Evolutionary conservation across 108 stramenopile genomes (phyloP), one percentile per base, ranked within the genome.

Genomic region (Skeletonema tropicum): DNA sequence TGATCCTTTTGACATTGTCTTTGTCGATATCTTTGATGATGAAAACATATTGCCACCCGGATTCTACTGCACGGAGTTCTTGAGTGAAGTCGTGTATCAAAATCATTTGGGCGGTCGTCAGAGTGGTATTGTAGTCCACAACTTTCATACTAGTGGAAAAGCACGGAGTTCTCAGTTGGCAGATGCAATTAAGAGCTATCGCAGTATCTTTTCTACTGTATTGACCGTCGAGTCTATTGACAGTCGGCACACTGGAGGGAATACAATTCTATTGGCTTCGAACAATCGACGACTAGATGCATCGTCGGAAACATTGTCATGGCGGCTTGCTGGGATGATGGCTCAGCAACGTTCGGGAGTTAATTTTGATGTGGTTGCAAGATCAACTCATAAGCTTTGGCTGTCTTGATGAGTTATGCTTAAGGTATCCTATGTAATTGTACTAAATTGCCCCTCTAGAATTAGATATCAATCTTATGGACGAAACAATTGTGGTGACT

Each of bases 11-110:
- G 70, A 70, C 39, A 21, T 23, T 25, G 30, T 70, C 4, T 70
- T 70, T 59, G 13, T 70, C 64, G 70, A 70, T 64, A 42, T 70
- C 30, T 70, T 70, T 64, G 70, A 70, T 61, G 70, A 30, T 10
- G 21, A 64, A 36, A 70, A 70, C 62, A 64, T 30, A 6, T 70
- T 29, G 15, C 70, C 70, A 1, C 30, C 60, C 0, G 70, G 29
- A 61, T 65, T 70, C 31, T 64, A 64, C 25, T 29, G 13, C 6
- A n/a, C 26, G 6, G 23, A 23, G 19, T 65, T 32, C 26, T 23
- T 70, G 29, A 25, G 13, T 3, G 10, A 55, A 2, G 52, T 55
- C 7, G 52, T 55, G 23, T 23, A 23, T 21, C 52, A 23, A 9
- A 55, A 42, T 42, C 19, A 23, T 36, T 17, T 42, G 26, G 36